Conservation (phyloP, 2,329 filamentous ascomycete genomes). For the Fusarium sacchari region DNA sequence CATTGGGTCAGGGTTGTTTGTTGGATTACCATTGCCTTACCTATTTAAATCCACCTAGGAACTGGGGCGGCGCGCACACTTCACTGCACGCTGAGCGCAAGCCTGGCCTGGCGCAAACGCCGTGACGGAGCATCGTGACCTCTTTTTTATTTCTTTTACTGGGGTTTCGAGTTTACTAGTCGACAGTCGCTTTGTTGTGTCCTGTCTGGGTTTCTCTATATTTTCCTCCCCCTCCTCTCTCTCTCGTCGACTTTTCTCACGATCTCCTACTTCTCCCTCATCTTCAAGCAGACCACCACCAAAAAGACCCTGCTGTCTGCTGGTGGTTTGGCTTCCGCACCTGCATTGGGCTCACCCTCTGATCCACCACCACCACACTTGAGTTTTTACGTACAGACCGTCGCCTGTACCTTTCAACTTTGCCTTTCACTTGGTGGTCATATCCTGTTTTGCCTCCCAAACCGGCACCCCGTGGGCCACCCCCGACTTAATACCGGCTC, state of each 20-base stretch:
- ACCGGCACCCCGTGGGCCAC: conserved; percentile 36
- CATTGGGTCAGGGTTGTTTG: conserved; percentile 32
- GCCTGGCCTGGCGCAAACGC: conserved; percentile 42
- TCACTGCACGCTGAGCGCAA: conserved; percentile 17
- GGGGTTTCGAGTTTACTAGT: conserved; percentile 31
- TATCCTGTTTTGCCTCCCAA: conserved; percentile 36
- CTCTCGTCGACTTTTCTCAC: conserved; percentile 11
- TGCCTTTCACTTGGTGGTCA: conserved; percentile 19
- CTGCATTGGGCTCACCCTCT: conserved; percentile 47
- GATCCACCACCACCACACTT: conserved; percentile 49
- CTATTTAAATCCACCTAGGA: conserved; percentile 39
- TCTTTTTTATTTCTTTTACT: conserved; percentile 34
- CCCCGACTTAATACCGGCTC: conserved; percentile 42
- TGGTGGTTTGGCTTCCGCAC: conserved; percentile 36
- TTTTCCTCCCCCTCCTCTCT: conserved; percentile 15
- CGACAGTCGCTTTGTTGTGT: conserved; percentile 12
- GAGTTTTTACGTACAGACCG: conserved; percentile 49
- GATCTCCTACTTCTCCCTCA: conserved; percentile 8
- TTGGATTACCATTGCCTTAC: conserved; percentile 34
- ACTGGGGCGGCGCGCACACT: conserved; percentile 39
- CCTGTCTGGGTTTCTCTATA: conserved; percentile 17
- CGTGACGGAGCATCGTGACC: conserved; percentile 45
- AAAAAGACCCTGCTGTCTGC: conserved; percentile 32
- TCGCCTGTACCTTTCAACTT: conserved; percentile 15
- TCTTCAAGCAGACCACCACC: conserved; percentile 10